Conservation (phyloP, 2,329 filamentous ascomycete species). For the Fusarium beomiforme region DNA sequence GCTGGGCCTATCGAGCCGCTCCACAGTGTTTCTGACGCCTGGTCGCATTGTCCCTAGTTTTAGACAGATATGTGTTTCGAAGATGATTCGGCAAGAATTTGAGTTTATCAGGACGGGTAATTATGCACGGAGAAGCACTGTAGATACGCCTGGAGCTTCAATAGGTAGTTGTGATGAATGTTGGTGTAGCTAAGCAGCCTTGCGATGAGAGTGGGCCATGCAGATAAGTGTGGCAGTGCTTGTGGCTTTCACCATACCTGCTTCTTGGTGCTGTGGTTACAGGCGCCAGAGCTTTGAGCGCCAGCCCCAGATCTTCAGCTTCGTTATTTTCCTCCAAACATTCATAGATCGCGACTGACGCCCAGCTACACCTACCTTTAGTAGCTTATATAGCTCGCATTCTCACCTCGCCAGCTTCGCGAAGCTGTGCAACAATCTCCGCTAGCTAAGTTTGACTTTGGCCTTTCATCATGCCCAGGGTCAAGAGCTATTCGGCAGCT, state of each 20-base stretch:
- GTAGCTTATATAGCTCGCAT: background rate
- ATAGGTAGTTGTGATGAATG: constrained; percentile 13
- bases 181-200: constrained; percentile 27
- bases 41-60: constrained; percentile 53
- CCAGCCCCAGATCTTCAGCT: constrained; percentile 34
- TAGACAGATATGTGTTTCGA: background rate
- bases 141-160: background rate
- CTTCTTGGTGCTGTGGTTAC: constrained; percentile 20
- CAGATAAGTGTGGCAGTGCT: constrained; percentile 15
- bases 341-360: constrained; percentile 8
- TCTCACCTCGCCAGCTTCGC: constrained; percentile 11
- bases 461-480: constrained; percentile 75
- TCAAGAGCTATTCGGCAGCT: constrained; percentile 84
- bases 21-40: constrained; percentile 76
- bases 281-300: constrained; percentile 18
- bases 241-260: constrained; percentile 18
- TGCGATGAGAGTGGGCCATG: constrained; percentile 17
- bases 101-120: background rate
- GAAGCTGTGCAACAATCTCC: constrained; percentile 13
- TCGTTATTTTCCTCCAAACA: constrained; percentile 31
- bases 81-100: background rate
- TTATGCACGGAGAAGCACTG: background rate
- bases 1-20: constrained; percentile 91
- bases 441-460: constrained; percentile 4
- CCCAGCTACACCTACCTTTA: background rate